Conservation (phyloP, 2,329 filamentous ascomycete genomes). For the Exophiala xenobiotica region DNA sequence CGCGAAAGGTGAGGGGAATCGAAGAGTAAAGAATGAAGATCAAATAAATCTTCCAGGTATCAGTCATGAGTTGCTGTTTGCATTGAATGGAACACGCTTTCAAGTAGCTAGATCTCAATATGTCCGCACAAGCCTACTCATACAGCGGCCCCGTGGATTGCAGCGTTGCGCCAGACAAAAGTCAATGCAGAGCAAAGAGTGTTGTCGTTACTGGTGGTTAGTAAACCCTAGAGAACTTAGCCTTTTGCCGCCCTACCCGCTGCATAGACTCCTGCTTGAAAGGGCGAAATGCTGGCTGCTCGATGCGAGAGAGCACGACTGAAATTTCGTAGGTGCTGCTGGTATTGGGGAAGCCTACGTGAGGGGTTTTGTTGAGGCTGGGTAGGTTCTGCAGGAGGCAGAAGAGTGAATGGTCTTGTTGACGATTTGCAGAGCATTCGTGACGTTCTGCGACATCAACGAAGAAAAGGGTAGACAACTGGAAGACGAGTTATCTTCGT, state of each 20-base stretch:
- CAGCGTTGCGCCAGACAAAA: not conserved
- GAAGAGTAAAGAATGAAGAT: not conserved
- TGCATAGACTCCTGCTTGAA: no score
- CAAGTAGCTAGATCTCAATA: no score
- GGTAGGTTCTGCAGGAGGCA: no score
- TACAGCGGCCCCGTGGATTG: conserved; percentile 4
- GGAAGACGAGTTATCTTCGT: not conserved
- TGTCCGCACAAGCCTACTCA: no score
- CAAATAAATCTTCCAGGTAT: not conserved
- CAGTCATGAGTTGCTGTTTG: no score
- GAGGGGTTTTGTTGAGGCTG: conserved; percentile 5
- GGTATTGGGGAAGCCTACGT: conserved; percentile 13
- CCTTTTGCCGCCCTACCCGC: no score
- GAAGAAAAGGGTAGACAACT: conserved; percentile 39
- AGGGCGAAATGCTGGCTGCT: no score
- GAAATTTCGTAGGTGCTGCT: no score
- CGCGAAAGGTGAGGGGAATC: not conserved
- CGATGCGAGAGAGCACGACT: no score
- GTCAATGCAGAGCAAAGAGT: conserved; percentile 7
- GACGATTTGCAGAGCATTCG: conserved; percentile 6
- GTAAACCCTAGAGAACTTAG: not conserved
- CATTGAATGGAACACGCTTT: no score
- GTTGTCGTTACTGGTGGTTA: conserved; percentile 11
- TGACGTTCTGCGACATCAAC: conserved; percentile 35
- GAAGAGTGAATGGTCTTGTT: not conserved